Conservation (phyloP, 1,284 basidiomycete genomes). For the Ganoderma resinaceum region DNA sequence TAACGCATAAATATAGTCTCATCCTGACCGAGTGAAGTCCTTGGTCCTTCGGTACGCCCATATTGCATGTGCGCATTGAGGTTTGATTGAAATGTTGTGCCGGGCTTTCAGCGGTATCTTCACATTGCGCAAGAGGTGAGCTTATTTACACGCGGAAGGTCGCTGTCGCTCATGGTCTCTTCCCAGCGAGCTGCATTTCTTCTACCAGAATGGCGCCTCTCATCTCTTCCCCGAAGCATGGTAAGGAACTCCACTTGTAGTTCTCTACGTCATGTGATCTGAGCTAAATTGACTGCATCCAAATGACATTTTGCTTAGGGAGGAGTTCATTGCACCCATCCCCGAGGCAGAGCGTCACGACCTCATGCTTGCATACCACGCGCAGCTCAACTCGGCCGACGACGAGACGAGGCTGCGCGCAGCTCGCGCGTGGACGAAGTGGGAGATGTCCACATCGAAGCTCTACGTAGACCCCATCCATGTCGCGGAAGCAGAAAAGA, state of each 20-base stretch:
- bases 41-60: constrained; percentile 78
- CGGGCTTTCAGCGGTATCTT: constrained; percentile 78
- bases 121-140: constrained; percentile 78
- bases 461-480: constrained; percentile 74
- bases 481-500: constrained; percentile 75
- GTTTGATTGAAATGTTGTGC: not conserved
- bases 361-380: constrained; percentile 86
- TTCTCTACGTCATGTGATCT: not conserved
- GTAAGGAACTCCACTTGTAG: constrained; percentile 46
- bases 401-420: constrained; percentile 72
- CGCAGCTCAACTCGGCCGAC: constrained; percentile 80
- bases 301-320: constrained; percentile 48
- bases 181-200: constrained; percentile 84
- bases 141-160: not conserved
- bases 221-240: constrained; percentile 91
- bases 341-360: constrained; percentile 82
- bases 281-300: not conserved
- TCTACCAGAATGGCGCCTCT: constrained; percentile 88
- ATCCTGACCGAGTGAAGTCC: constrained; percentile 83
- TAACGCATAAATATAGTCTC: constrained; percentile 51
- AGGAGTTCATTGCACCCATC: constrained; percentile 82
- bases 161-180: not conserved
- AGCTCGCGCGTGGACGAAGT: constrained; percentile 88
- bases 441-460: constrained; percentile 90
- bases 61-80: not conserved